These are phyloP conservation scores for Phytopythium helicoides DNA, from an alignment of 352 stramenopile species.

Conservation along the genomic window DNA sequence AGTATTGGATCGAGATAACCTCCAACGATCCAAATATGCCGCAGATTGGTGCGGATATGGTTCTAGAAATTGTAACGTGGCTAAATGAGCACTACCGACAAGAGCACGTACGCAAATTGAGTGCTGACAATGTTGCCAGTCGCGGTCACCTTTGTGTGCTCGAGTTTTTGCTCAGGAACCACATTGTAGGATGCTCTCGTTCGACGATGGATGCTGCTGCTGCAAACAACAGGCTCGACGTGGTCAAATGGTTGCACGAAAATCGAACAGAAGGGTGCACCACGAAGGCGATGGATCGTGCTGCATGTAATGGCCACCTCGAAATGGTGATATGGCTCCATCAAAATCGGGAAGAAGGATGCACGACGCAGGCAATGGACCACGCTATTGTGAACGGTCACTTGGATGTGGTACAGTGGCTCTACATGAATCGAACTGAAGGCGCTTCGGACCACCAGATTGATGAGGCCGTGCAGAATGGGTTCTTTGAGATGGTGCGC, in stretches of 20 bases:
- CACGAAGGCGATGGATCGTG: slow-evolving; percentile 7
- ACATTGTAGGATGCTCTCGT: background rate
- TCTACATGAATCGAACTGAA: slow-evolving; percentile 15
- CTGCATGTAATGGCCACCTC: slow-evolving; percentile 5
- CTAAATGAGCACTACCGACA: too few relatives aligned
- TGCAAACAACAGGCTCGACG: background rate
- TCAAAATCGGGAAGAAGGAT: background rate
- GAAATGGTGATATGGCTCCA: slow-evolving; percentile 13
- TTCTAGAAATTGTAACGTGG: too few relatives aligned
- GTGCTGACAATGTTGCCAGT: too few relatives aligned
- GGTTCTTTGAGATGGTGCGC: slow-evolving; percentile 14
- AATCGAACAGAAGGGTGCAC: background rate
- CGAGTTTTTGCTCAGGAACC: background rate
- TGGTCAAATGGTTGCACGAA: background rate
- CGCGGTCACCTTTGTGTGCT: background rate
- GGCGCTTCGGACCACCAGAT: slow-evolving; percentile 18
- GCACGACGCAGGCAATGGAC: background rate
- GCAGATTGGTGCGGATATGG: too few relatives aligned
- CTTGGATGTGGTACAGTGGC: slow-evolving; percentile 7
- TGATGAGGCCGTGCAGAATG: slow-evolving; percentile 11
- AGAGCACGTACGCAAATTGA: too few relatives aligned
- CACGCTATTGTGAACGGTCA: background rate
- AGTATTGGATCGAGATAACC: too few relatives aligned
- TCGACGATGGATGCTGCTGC: background rate
- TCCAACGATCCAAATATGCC: too few relatives aligned